Conservation (phyloP, 192 early-diverging fungal genomes). For the Cetraspora pellucida region DNA sequence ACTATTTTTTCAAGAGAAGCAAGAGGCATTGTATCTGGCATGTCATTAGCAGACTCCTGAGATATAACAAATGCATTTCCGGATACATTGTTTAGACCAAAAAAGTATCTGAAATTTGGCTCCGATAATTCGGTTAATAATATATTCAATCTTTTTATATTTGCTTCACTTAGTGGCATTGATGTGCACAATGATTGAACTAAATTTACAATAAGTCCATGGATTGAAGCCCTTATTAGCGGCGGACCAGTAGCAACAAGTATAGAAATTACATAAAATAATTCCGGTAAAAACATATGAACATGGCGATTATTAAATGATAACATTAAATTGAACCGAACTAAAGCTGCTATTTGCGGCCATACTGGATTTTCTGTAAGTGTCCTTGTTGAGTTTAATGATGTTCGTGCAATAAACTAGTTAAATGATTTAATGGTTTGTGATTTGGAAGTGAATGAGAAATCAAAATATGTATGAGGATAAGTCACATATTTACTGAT, state of each 20-base stretch:
- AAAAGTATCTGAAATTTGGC: conserved; percentile 75
- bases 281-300: conserved; percentile 79
- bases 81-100: conserved; percentile 71
- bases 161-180: conserved; percentile 58
- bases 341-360: conserved; percentile 90
- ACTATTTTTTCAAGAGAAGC: conserved; percentile 58
- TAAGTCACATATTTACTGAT: not conserved
- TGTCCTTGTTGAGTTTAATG: conserved; percentile 66
- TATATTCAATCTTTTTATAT: conserved; percentile 56
- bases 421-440: not conserved
- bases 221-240: conserved; percentile 83
- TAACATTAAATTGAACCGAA: conserved; percentile 86
- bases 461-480: not conserved
- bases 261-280: conserved; percentile 84
- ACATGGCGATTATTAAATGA: conserved; percentile 85
- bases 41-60: conserved; percentile 55
- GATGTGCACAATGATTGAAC: conserved; percentile 80
- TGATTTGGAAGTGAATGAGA: not conserved
- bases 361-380: conserved; percentile 84
- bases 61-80: conserved; percentile 70
- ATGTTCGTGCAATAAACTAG: conserved; percentile 77
- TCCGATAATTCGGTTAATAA: conserved; percentile 81
- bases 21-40: conserved; percentile 53
- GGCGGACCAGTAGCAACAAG: conserved; percentile 85
- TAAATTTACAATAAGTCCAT: conserved; percentile 92